These are phyloP conservation scores for Plenodomus lindquistii DNA, from an alignment of 2,329 filamentous ascomycete genomes.

Conservation along the genomic window DNA sequence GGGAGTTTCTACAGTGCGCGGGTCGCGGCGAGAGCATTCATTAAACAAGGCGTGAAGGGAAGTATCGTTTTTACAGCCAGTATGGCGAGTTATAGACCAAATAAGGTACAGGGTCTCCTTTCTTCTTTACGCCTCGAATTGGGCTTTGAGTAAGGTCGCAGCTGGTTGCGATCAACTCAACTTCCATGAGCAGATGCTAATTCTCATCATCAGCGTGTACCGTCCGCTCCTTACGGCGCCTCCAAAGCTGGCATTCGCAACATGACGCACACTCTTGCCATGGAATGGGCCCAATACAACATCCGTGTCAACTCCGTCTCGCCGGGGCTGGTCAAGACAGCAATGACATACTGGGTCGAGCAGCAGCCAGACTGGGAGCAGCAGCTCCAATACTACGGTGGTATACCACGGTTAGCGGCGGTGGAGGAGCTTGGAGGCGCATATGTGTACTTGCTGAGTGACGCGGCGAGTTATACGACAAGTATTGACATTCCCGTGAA, in stretches of 20 bases:
- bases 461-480: constrained; percentile 57
- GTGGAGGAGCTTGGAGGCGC: constrained; percentile 60
- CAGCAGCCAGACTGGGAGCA: constrained; percentile 59
- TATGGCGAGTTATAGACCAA: constrained; percentile 54
- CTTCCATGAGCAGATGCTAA: no score
- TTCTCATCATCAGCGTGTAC: constrained; percentile 27
- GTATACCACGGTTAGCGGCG: constrained; percentile 59
- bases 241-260: constrained; percentile 52
- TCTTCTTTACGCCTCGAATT: background rate
- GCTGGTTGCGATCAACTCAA: no score
- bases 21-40: constrained; percentile 51
- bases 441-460: constrained; percentile 61
- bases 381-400: constrained; percentile 63
- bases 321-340: constrained; percentile 43
- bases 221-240: constrained; percentile 50
- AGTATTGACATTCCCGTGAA: constrained; percentile 55
- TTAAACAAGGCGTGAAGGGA: constrained; percentile 51
- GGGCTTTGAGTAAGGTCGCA: no score
- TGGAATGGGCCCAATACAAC: constrained; percentile 46
- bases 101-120: constrained; percentile 37
- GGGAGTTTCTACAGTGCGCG: constrained; percentile 52
- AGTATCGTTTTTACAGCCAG: constrained; percentile 53
- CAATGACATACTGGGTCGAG: constrained; percentile 53
- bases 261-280: constrained; percentile 49
- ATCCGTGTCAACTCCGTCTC: constrained; percentile 47